These are phyloP conservation scores for Lithospermum erythrorhizon DNA, from an alignment of 257 asterid species.

Conservation along the genomic window DNA sequence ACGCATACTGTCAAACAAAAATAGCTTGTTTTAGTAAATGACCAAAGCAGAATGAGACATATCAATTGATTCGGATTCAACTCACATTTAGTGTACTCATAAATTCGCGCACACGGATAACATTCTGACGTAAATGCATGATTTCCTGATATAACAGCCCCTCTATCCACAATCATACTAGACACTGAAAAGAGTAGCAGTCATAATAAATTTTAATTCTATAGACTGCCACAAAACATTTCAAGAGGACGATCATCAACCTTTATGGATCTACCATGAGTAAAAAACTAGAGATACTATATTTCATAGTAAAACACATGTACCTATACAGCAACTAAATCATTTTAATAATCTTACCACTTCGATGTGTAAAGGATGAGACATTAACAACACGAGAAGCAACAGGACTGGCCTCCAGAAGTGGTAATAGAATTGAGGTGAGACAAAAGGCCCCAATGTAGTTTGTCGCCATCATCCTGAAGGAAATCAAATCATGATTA, in stretches of 20 bases:
- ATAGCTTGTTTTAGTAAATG: conserved; percentile 15
- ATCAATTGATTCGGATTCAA: conserved; percentile 7
- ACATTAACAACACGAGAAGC: conserved; percentile 83
- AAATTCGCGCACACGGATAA: conserved; percentile 61
- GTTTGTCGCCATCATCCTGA: conserved; percentile 88
- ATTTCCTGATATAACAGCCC: conserved; percentile 44
- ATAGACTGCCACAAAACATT: background rate
- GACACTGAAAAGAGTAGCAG: conserved; percentile 28
- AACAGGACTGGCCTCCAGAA: conserved; percentile 53
- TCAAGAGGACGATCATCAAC: background rate
- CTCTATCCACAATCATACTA: conserved; percentile 36
- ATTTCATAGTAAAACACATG: no score
- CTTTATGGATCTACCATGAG: background rate
- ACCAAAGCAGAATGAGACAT: conserved; percentile 6
- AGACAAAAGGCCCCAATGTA: conserved; percentile 81
- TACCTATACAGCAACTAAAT: background rate
- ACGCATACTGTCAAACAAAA: conserved; percentile 48
- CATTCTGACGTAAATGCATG: conserved; percentile 25
- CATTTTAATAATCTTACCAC: conserved; percentile 34
- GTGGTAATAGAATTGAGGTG: conserved; percentile 62
- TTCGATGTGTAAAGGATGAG: conserved; percentile 85
- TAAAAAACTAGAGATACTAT: background rate
- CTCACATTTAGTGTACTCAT: conserved; percentile 87
- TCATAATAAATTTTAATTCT: background rate
- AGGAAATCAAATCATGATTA: conserved; percentile 1